Percentiles rank a stretch among this genome's conserved stretches.
Evolutionary conservation across 139 green algal species (phyloP).

Genomic region (Bryopsis sp.): DNA sequence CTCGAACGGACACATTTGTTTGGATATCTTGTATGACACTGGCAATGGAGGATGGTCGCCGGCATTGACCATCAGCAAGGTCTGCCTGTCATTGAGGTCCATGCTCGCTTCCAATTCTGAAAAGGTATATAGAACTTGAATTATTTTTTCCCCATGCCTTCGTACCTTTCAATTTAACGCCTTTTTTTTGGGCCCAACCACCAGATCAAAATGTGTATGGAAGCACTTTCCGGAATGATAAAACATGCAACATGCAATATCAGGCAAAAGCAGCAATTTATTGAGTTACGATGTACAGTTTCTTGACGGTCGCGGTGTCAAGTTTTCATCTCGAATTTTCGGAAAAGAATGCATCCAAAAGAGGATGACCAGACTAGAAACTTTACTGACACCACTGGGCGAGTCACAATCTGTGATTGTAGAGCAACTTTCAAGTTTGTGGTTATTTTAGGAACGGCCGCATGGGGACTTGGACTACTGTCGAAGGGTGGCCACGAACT

Average conservation of each 20-base stretch:
- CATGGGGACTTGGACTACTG: slow-evolving; percentile 63
- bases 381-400: neutral
- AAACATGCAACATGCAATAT: neutral
- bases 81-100: slow-evolving; percentile 51
- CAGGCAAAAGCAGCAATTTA: neutral
- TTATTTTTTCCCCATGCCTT: too few species aligned
- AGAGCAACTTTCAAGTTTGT: too few species aligned
- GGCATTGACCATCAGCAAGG: slow-evolving; percentile 80
- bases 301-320: neutral
- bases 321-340: neutral
- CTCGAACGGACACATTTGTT: slow-evolving; percentile 83
- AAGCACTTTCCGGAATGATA: neutral
- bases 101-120: slow-evolving; percentile 80
- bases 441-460: slow-evolving; percentile 31
- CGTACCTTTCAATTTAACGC: too few species aligned
- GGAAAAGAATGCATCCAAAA: neutral
- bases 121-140: slow-evolving; percentile 26
- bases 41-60: slow-evolving; percentile 76
- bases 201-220: neutral
- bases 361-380: neutral
- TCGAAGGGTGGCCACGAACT: slow-evolving; percentile 34
- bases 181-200: too few species aligned
- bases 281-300: neutral
- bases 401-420: neutral
- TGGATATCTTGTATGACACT: slow-evolving; percentile 80